Base-by-base conservation (phyloP, 441 rosid species). In the Omphalea diandra region DNA sequence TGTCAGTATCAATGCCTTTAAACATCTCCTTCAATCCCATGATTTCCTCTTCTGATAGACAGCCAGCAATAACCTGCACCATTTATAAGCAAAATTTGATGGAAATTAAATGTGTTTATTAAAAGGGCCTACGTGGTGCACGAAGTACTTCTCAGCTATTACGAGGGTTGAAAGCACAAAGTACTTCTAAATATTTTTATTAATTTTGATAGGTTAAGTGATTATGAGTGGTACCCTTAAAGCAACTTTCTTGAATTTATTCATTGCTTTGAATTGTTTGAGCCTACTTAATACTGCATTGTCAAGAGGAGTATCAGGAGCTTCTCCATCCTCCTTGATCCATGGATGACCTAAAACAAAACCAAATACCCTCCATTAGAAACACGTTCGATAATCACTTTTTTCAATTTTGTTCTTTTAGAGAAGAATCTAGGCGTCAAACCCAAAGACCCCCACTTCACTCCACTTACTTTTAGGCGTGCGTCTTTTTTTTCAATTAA, bases 291-390 rank as follows among this genome's bases (percentile, higher is more conserved):
- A 69, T 38, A 91, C 97, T 15, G 95, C 95, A 67, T 89, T 89
- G 79, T 91, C 95, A 62, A 91, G 93, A 78, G 95, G 97, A 72
- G 87, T 87, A 75, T 91, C 97, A 29, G 97, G 97, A 63, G 97
- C 97, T 66, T 91, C 97, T 81, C 97, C 97, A 63, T 85, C 97
- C 82, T 86, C 97, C 87, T 91, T 86, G 65, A 91, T 89, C 97
- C 97, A 91, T 63, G 97, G 89, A 80, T 91, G 97, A 68, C 79
- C 97, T 91, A 35, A 54, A 31, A 60, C n/a, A 40, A 54, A 55
- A 47, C n/a, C 24, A 44, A 41, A 8, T 54, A 5, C 1, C 26
- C 17, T 38, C 1, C 26, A 41, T 63, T 4, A 71, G 7, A 43
- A 44, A 24, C 41, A 24, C 3, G 14, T 3, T 17, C n/a, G 5